Base-by-base conservation (phyloP, 805 yeast species). In the Pichia phayaonensis region DNA sequence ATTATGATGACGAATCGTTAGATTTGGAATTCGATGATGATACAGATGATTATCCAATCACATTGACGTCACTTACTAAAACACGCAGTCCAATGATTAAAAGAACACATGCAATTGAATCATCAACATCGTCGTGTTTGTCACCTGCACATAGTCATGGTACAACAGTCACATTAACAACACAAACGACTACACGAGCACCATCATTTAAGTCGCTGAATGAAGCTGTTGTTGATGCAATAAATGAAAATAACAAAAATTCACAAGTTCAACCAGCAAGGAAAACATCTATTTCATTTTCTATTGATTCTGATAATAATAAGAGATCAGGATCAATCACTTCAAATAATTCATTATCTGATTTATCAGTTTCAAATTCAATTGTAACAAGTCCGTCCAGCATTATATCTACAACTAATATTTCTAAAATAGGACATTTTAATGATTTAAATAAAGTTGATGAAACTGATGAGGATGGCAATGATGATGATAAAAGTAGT, bases 281-380 rank as follows among this genome's bases (percentile, higher is more conserved):
- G 44, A 61, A 62, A 50, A 60, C 66, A 3, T 61, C 63, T 4
- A 54, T 63, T 39, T 60, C 64, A 7, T 64, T 65, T 52, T 50
- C 24, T 52, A 54, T 10, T 54, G 51, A 39, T 51, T 56, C 20
- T 4, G 21, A 26, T 26, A n/a, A 15, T 12, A 26, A 21, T 18
- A 54, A 58, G 26, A 46, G 64, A 40, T 56, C 61, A 40, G 65
- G 61, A 0, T 61, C 65, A 2, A 20, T 59, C 15, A 44, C 61
- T 0, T 61, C 65, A 2, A 47, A 58, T 20, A 47, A 51, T 15
- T 45, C 56, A 34, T 31, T 46, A 7, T 41, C 45, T 21, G 47
- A 51, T 24, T 23, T 34, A 15, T 43, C 44, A 21, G 24, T 34
- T n/a, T 34, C 45, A 20, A 38, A 42, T n/a, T 34, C 42, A 20